Conservation (phyloP, 2,329 filamentous ascomycete genomes). For the Fusarium longipes region DNA sequence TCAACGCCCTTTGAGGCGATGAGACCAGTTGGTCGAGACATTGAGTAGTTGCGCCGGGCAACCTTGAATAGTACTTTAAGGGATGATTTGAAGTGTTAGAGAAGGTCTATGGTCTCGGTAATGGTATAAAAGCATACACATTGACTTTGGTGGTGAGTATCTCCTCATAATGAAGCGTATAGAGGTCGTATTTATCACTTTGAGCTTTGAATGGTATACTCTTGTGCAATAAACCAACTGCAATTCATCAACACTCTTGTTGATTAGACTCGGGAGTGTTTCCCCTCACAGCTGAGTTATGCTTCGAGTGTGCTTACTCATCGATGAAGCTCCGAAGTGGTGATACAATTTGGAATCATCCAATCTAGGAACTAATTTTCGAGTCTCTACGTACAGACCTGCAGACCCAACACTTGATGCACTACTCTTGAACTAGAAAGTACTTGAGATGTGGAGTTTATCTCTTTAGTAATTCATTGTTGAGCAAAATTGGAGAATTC, state of each 20-base stretch:
- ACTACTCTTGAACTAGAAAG: neutral
- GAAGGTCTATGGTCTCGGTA: neutral
- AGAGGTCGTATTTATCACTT: neutral
- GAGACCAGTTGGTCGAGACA: constrained; percentile 60
- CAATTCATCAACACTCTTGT: neutral
- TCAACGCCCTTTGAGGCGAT: constrained; percentile 73
- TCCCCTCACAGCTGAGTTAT: neutral
- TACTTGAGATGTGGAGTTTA: fast-evolving
- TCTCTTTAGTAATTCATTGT: neutral
- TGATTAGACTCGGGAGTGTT: neutral
- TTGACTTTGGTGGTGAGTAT: neutral
- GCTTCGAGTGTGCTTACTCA: constrained; percentile 18
- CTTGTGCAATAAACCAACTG: neutral
- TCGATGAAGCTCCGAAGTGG: constrained; percentile 2
- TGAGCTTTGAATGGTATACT: neutral
- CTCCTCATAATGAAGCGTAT: neutral
- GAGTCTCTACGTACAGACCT: neutral
- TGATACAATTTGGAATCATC: constrained; percentile 11
- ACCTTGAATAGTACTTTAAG: neutral
- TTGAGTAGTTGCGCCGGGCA: constrained; percentile 21
- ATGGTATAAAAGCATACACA: neutral
- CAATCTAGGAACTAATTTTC: neutral
- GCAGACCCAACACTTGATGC: neutral
- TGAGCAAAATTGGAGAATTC: neutral
- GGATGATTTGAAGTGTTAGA: neutral